Base-by-base conservation (phyloP, 495 filamentous ascomycete species). In the Hyphodiscus hymeniophilus region DNA sequence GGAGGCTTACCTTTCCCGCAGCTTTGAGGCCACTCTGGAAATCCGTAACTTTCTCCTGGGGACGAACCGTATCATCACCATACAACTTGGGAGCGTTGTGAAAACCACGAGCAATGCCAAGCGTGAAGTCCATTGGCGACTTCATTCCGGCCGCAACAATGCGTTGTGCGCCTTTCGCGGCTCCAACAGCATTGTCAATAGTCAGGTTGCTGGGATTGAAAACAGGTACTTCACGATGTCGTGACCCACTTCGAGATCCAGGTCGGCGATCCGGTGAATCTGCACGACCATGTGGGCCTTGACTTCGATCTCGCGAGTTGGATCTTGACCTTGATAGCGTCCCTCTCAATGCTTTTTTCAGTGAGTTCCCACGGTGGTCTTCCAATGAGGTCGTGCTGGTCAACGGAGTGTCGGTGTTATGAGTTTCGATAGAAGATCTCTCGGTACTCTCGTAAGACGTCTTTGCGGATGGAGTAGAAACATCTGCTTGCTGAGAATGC, bases 51-150 rank as follows among this genome's bases (percentile, higher is more conserved):
- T 82, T 86, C 38, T 85, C 80, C 0, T 69, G 66, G 12, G 76
- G 74, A 12, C 79, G 73, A 3, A 94, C 81, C 38, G 75, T 88
- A 5, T 80, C 74, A 52, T 89, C 87, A 34, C 87, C 80, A 49
- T 91, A 92, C 1, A 94, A 62, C 45, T 77, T 83, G 0, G 88
- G 87, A 1, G 79, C 80, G 57, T 94, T 94, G 61, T 94, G 85
- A 53, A 94, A 94, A 7, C 89, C 89, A 62, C 82, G 85, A 0
- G 89, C 80, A 2, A 94, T 59, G 12, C 79, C 82, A 33, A 94
- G 67, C 11, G 85, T 81, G 47, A 92, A 77, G 51, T 94, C 87
- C 66, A 89, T 82, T 0, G 88, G 88, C 0, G 83, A 80, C 63
- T 82, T 79, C 43, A 90, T 63, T n/a, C 79, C 75, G 15, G 81